phyloP scores from a whole-genome alignment of 352 stramenopile species.

The Phytophthora cactorum region DNA sequence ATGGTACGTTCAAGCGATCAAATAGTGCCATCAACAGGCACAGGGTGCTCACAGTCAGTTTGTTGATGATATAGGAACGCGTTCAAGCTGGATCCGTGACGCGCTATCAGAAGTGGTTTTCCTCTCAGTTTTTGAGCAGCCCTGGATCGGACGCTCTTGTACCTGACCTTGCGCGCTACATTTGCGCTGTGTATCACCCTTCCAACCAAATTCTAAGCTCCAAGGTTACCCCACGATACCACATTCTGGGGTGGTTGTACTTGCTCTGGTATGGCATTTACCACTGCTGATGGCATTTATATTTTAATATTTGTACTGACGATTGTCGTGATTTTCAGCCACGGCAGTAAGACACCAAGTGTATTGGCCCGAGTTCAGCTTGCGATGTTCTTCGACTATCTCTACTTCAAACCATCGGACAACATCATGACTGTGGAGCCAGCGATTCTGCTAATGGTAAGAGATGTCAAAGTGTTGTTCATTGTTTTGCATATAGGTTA shows the following conservation, averaged over 20 bases:
- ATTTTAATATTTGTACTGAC: conserved; percentile 4
- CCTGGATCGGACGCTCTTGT: conserved; percentile 75
- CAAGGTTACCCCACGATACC: conserved; percentile 87
- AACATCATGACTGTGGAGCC: conserved; percentile 88
- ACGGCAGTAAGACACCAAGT: conserved; percentile 72
- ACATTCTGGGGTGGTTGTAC: conserved; percentile 89
- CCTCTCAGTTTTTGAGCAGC: conserved; percentile 76
- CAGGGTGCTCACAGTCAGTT: neutral
- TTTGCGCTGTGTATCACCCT: conserved; percentile 85
- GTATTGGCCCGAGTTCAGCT: conserved; percentile 78
- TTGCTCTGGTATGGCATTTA: conserved; percentile 65
- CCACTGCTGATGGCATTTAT: neutral
- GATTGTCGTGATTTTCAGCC: conserved; percentile 20
- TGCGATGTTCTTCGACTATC: conserved; percentile 89
- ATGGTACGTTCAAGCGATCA: conserved; percentile 52
- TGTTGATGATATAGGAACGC: conserved; percentile 49
- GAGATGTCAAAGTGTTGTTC: neutral
- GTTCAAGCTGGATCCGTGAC: conserved; percentile 79
- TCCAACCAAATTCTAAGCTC: conserved; percentile 83
- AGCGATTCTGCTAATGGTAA: conserved; percentile 84
- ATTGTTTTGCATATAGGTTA: neutral
- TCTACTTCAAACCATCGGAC: conserved; percentile 84
- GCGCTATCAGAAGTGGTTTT: conserved; percentile 90
- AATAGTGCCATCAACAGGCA: neutral
- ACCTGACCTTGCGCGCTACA: conserved; percentile 83